A percentile compares a stretch with the other conserved stretches of the same genome.
phyloP scores from a whole-genome alignment of 2,329 filamentous ascomycete genomes.

The Trichoderma koningii region DNA sequence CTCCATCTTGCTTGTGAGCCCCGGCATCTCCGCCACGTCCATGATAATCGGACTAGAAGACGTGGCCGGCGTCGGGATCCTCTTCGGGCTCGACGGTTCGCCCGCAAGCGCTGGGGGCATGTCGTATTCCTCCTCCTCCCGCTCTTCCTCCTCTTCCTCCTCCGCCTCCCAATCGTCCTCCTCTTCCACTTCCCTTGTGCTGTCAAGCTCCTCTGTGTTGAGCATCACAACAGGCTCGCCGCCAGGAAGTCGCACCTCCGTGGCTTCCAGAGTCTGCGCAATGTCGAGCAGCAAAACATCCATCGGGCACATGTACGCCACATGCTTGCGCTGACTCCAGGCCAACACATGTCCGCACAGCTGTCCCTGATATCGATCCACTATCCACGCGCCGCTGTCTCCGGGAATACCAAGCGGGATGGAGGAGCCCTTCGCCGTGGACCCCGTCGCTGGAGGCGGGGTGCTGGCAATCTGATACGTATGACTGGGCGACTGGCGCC shows the following conservation, averaged over 20 bases:
- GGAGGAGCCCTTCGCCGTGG: constrained; percentile 27
- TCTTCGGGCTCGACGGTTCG: constrained; percentile 17
- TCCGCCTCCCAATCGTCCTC: constrained; percentile 34
- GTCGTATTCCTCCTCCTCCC: constrained; percentile 31
- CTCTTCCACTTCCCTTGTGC: constrained; percentile 13
- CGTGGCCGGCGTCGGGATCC: constrained; percentile 30
- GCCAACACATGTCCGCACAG: constrained; percentile 90
- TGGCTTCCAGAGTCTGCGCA: constrained; percentile 71
- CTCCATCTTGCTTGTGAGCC: constrained; percentile 38
- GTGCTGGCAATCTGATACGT: constrained; percentile 61
- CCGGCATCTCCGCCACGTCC: constrained; percentile 35
- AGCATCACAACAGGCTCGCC: constrained; percentile 48
- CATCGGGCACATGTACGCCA: constrained; percentile 95
- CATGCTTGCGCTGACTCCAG: constrained; percentile 76
- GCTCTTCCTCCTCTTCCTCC: constrained; percentile 21
- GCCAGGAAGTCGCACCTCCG: constrained; percentile 70
- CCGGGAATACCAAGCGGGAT: constrained; percentile 70
- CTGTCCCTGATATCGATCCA: constrained; percentile 74
- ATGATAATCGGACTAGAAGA: constrained; percentile 37
- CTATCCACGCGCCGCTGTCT: constrained; percentile 91
- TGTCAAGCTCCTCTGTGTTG: constrained; percentile 22
- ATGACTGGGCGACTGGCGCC: constrained; percentile 76
- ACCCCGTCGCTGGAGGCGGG: constrained; percentile 27
- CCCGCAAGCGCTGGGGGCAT: constrained; percentile 5
- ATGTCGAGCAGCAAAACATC: constrained; percentile 86